phyloP scores from a whole-genome alignment of 306 rosid species.

The Rosa chinensis region DNA sequence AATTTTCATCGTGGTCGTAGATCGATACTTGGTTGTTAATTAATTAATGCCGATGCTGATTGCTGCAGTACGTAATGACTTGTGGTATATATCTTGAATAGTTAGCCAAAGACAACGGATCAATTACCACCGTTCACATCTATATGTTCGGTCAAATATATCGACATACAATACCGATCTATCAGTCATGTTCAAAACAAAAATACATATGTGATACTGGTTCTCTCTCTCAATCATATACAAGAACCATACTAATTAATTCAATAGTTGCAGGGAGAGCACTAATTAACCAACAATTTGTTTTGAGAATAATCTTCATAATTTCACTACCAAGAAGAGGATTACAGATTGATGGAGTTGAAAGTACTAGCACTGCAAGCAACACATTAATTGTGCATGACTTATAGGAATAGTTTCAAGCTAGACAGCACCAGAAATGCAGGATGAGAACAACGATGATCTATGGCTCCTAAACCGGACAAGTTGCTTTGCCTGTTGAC shows the following conservation, averaged over 20 bases:
- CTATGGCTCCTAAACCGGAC: constrained; percentile 20
- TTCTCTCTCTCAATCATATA: not conserved
- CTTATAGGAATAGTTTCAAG: not conserved
- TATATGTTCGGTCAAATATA: not conserved
- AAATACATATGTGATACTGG: too few relatives aligned
- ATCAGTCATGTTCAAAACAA: too few relatives aligned
- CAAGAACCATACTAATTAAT: not conserved
- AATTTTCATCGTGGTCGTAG: too few relatives aligned
- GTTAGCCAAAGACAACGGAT: too few relatives aligned
- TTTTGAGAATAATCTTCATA: not conserved
- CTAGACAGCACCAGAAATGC: not conserved
- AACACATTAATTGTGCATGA: not conserved
- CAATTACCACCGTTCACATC: too few relatives aligned
- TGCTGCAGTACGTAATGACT: too few relatives aligned
- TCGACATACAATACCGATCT: not conserved
- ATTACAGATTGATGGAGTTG: not conserved
- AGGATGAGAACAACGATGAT: constrained; percentile 18
- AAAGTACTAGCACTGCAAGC: not conserved
- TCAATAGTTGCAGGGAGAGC: not conserved
- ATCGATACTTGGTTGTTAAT: too few relatives aligned
- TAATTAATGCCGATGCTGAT: too few relatives aligned
- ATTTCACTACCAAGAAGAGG: not conserved
- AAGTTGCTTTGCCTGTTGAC: constrained; percentile 1
- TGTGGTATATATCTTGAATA: too few relatives aligned
- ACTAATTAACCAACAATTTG: too few relatives aligned